Evolutionary conservation across 805 yeast genomes (phyloP).

Genomic region (Sugiyamaella valdiviana): DNA sequence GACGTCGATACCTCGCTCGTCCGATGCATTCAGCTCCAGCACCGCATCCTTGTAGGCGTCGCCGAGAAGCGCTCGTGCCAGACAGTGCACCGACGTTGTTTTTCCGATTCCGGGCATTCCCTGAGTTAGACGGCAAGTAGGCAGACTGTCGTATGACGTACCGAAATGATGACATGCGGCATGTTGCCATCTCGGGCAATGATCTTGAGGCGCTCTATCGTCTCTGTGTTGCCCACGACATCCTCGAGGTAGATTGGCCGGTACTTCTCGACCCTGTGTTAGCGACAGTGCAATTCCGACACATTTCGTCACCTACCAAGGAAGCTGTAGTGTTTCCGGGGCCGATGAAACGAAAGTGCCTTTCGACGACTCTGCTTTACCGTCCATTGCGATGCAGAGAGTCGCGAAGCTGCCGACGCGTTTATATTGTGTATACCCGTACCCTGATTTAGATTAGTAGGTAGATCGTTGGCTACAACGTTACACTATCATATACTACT

Average conservation of each 20-base stretch:
- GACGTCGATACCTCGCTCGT: constrained; percentile 95
- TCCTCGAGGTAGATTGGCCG: constrained; percentile 75
- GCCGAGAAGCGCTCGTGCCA: constrained; percentile 79
- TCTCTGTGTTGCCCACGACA: constrained; percentile 89
- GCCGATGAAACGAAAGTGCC: constrained; percentile 1
- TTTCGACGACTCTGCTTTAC: constrained; percentile 14
- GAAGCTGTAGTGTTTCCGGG: constrained; percentile 13
- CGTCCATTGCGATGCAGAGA: constrained; percentile 1
- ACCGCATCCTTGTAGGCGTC: constrained; percentile 72
- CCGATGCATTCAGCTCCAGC: constrained; percentile 89
- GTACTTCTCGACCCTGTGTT: constrained; percentile 85
- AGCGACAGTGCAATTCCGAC: neutral
- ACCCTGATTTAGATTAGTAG: constrained; percentile 23
- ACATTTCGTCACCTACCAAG: constrained; percentile 21
- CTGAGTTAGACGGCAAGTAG: constrained; percentile 1
- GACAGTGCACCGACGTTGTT: constrained; percentile 87
- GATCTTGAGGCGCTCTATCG: constrained; percentile 72
- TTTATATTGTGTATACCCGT: neutral
- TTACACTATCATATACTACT: neutral
- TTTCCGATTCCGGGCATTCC: constrained; percentile 96
- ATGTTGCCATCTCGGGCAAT: constrained; percentile 91
- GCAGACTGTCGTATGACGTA: neutral
- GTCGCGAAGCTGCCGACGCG: constrained; percentile 1
- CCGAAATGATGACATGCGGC: constrained; percentile 91
- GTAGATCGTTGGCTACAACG: no score